Conservation (phyloP, 148 eudicot genomes). For the Pouteria glomerata region DNA sequence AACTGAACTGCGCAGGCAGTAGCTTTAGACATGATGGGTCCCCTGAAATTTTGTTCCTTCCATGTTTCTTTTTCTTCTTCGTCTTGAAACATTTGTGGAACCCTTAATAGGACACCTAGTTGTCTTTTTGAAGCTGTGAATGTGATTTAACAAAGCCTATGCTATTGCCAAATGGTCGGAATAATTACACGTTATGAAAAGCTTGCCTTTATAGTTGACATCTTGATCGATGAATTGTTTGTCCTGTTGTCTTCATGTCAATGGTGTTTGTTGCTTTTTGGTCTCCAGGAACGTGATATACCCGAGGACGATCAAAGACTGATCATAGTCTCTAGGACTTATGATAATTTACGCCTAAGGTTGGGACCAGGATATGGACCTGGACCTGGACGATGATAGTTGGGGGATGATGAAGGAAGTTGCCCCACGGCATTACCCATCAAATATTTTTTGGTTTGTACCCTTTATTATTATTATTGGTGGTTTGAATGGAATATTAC, state of each 20-base stretch:
- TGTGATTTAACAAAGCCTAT: background rate
- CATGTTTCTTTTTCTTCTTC: background rate
- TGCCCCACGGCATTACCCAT: too few relatives aligned
- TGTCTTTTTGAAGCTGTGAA: background rate
- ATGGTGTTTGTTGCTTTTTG: background rate
- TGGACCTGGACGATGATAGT: constrained; percentile 14
- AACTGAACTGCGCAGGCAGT: background rate
- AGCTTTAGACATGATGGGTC: background rate
- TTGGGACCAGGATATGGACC: constrained; percentile 4
- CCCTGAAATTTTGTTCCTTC: background rate
- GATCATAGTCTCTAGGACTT: constrained; percentile 32
- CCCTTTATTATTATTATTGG: too few relatives aligned
- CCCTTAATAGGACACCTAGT: too few relatives aligned
- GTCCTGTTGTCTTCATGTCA: background rate
- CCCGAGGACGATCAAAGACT: constrained; percentile 75
- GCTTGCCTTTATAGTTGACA: background rate
- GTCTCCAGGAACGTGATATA: constrained; percentile 61
- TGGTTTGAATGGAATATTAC: too few relatives aligned
- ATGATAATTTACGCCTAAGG: constrained; percentile 29
- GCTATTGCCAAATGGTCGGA: background rate
- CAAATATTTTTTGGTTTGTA: too few relatives aligned
- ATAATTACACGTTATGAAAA: background rate
- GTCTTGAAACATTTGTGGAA: background rate
- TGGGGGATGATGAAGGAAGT: background rate
- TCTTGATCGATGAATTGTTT: background rate